Conservation (phyloP, 2,329 filamentous ascomycete genomes). For the Myriosclerotinia scirpicola region DNA sequence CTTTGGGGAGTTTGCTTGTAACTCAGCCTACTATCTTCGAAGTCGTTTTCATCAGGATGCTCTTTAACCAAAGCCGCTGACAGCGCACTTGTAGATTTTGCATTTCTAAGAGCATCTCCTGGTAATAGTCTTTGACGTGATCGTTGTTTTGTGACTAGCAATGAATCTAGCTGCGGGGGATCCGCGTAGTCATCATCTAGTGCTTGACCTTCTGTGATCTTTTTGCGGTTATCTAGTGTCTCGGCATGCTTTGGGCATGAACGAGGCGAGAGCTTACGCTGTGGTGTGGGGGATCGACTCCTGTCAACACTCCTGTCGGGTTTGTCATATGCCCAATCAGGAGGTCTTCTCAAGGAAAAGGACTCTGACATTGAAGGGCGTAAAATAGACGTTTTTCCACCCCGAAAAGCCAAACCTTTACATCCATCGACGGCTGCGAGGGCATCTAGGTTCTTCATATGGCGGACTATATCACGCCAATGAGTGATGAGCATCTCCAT, state of each 20-base stretch:
- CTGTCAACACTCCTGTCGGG: slow-evolving; percentile 31
- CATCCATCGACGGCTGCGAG: slow-evolving; percentile 27
- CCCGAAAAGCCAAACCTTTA: slow-evolving; percentile 27
- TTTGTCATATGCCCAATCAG: slow-evolving; percentile 41
- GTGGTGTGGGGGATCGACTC: slow-evolving; percentile 42
- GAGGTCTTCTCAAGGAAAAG: slow-evolving; percentile 44
- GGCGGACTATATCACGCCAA: slow-evolving; percentile 63
- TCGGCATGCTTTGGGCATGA: neutral
- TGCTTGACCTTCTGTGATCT: neutral
- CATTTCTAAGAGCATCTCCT: slow-evolving; percentile 13
- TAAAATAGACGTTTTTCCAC: slow-evolving; percentile 33
- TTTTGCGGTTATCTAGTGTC: neutral
- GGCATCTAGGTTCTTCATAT: slow-evolving; percentile 52
- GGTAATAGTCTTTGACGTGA: neutral
- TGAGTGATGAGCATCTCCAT: slow-evolving; percentile 65
- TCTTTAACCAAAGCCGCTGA: slow-evolving; percentile 20
- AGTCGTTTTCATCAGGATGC: slow-evolving; percentile 14
- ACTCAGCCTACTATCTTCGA: neutral
- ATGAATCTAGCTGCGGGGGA: slow-evolving; percentile 20
- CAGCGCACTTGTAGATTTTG: slow-evolving; percentile 20
- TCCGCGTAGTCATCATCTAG: neutral
- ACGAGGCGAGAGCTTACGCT: slow-evolving; percentile 36
- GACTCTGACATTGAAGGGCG: slow-evolving; percentile 47
- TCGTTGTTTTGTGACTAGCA: slow-evolving; percentile 35
- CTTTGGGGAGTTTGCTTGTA: slow-evolving; percentile 9